Evolutionary conservation across 1,284 basidiomycete genomes (phyloP), one percentile per base, ranked within the genome.

Genomic region (Schizophyllum amplum): DNA sequence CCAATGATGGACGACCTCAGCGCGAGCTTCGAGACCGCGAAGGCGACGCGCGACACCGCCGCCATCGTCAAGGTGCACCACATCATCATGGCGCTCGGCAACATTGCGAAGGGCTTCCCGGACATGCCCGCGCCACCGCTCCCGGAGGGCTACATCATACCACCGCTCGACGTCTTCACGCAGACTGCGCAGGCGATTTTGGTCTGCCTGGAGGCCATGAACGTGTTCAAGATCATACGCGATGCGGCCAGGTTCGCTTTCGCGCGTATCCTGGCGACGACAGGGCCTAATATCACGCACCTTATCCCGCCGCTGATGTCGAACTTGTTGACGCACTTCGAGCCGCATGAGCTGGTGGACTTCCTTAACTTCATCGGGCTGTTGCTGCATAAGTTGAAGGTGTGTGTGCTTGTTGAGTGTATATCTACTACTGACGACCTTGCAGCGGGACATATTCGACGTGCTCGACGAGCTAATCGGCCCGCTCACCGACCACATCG

Each of bases 71-170:
- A 87, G 68, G 85, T 94, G n/a, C 97, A 99, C 67, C 96, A 99
- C 72, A 81, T 90, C 62, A 91, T 99, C 67, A 90, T 98, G 82
- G 96, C 95, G 1, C 78, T 98, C 13, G 95, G 95, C 17, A 93
- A 92, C 66, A 84, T 99, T 55, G 92, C 94, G 52, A 98, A 98
- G 73, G 98, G 98, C 6, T 99, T 99, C 75, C 97, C 97, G 0
- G 89, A 92, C 67, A 89, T 86, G 64, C 87, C 87, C 25, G 84
- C 81, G 26, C 33, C 33, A 17, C 79, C 81, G 9, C 75, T 87
- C 4, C 82, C 87, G 0, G 75, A 79, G 63, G 80, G 78, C 48
- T 86, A 87, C 62, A 79, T 85, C n/a, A 73, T 85, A 21, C 89
- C 93, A 2, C 86, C 88, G 0, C 72, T 94, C 57, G 82, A 86